phyloP scores from a whole-genome alignment of 345 rosid species.

The Odontarrhena argentea region DNA sequence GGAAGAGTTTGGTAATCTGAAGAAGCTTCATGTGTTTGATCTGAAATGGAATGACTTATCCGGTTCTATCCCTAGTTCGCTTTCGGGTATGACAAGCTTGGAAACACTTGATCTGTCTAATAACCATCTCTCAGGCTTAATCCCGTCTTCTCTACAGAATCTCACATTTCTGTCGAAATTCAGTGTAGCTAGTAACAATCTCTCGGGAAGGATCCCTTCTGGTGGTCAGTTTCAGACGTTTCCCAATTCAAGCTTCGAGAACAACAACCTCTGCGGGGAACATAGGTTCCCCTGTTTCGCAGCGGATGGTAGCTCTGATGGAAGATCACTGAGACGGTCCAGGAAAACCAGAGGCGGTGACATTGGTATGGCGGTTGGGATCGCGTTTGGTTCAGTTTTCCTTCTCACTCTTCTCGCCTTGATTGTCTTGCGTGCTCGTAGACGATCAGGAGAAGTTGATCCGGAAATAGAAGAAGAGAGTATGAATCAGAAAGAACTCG shows the following conservation, averaged over 20 bases:
- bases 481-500: slow-evolving; percentile 47
- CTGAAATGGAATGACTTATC: slow-evolving; percentile 45
- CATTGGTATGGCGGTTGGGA: slow-evolving; percentile 66
- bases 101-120: slow-evolving; percentile 57
- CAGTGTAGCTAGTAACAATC: slow-evolving; percentile 59
- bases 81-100: slow-evolving; percentile 57
- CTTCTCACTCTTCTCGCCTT: slow-evolving; percentile 50
- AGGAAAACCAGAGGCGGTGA: slow-evolving; percentile 45
- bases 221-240: slow-evolving; percentile 76
- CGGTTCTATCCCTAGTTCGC: slow-evolving; percentile 49
- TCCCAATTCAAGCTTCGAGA: slow-evolving; percentile 81
- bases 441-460: slow-evolving; percentile 64
- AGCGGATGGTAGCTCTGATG: slow-evolving; percentile 4
- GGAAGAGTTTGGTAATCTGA: slow-evolving; percentile 61
- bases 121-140: slow-evolving; percentile 46
- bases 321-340: slow-evolving; percentile 28
- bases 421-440: slow-evolving; percentile 56
- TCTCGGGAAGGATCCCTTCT: slow-evolving; percentile 58
- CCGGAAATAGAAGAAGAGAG: slow-evolving; percentile 59
- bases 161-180: slow-evolving; percentile 64
- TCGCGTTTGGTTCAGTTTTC: slow-evolving; percentile 54
- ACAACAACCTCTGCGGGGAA: slow-evolving; percentile 75
- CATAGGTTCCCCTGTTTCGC: slow-evolving; percentile 49
- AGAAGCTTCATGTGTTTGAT: slow-evolving; percentile 54
- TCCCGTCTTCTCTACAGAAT: slow-evolving; percentile 44